Evolutionary conservation across 2,329 filamentous ascomycete genomes (phyloP), one percentile per base, ranked within the genome.

Genomic region (Colletotrichum sp.): DNA sequence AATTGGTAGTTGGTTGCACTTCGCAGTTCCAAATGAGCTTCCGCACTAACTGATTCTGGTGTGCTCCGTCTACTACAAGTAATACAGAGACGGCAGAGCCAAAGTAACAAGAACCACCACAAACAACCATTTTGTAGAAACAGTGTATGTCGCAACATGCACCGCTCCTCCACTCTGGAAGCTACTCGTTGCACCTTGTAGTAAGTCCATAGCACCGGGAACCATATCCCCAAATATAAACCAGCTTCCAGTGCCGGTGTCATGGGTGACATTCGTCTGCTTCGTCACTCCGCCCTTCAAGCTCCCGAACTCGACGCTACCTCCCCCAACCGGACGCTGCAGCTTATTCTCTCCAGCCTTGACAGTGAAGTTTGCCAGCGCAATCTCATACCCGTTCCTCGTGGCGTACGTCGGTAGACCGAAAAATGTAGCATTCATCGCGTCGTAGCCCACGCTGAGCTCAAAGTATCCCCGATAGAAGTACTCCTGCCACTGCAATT

Each of bases 381-480:
- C 88, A 59, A 95, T 89, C 80, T 95, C 93, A 81, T 91, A 90
- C 0, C 88, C 85, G 79, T 94, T 94, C 52, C 91, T 86, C 6
- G 84, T 88, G 32, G 89, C 85, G 7, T 94, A 86, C 1, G 89
- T 92, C 0, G 93, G 92, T 4, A 83, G 83, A 28, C 86, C 80
- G 79, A 73, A 95, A 84, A 89, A 95, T 10, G 87, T 86, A 0
- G 93, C 93, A n/a, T 90, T 86, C 3, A 94, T 87, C 60, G 89
- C 85, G 13, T 92, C 86, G 24, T 90, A 87, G 21, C 84, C 87
- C 65, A 95, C 85, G 48, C 89, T 88, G 43, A 95, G 85, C 80
- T 93, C 90, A 78, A 92, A 95, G 84, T 95, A 95, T 1, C 94
- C 94, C n/a, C 93, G 89, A 82, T 95, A 95, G 82, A 94, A 95